Evolutionary conservation across 2,329 filamentous ascomycete genomes (phyloP).

Genomic region (Fusarium citri): DNA sequence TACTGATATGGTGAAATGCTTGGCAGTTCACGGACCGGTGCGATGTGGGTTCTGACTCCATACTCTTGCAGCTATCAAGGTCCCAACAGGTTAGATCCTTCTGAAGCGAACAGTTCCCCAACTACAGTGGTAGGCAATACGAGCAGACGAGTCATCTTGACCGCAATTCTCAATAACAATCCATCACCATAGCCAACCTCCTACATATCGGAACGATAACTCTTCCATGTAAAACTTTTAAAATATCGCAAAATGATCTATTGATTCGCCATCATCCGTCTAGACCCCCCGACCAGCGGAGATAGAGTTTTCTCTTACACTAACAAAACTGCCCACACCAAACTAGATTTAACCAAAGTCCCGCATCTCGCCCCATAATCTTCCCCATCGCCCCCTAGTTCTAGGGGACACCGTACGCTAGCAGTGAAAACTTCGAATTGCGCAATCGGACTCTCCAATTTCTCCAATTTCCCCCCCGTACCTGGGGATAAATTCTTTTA

Average conservation of each 20-base stretch:
- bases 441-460: constrained; percentile 26
- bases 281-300: constrained; percentile 8
- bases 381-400: constrained; percentile 21
- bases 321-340: background rate
- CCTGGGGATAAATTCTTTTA: background rate
- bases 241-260: background rate
- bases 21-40: background rate
- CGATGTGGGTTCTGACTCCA: background rate
- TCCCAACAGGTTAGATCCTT: background rate
- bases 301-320: constrained; percentile 12
- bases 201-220: background rate
- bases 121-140: background rate
- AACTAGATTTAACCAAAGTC: constrained; percentile 4
- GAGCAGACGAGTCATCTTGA: background rate
- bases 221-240: background rate
- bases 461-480: background rate
- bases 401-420: constrained; percentile 14
- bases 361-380: constrained; percentile 13
- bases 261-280: background rate
- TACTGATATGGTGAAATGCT: background rate
- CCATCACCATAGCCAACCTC: no score
- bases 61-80: background rate
- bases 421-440: constrained; percentile 41
- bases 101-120: background rate
- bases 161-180: no score